Percentiles rank a stretch among this genome's conserved stretches.
These are phyloP conservation scores for Tricholoma saponaceum DNA, from an alignment of 768 basidiomycete genomes.

Conservation along the genomic window DNA sequence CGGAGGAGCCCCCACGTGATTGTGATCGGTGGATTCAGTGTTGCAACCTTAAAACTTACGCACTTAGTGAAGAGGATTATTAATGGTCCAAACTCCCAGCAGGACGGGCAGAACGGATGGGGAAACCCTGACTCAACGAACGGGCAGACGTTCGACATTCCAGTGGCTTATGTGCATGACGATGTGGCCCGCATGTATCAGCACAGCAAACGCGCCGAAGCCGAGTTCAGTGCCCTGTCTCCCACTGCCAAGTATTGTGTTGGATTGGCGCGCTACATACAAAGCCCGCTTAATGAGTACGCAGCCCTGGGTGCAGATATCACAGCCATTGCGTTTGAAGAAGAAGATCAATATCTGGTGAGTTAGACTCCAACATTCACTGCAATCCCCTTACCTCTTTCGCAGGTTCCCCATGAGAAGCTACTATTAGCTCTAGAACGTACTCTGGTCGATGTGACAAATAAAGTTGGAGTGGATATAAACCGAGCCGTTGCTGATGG, in stretches of 20 bases:
- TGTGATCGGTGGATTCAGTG: constrained; percentile 84
- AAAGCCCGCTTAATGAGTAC: constrained; percentile 93
- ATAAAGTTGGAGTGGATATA: constrained; percentile 93
- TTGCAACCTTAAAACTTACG: constrained; percentile 71
- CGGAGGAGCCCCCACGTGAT: constrained; percentile 85
- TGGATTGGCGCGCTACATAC: constrained; percentile 87
- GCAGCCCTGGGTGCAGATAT: constrained; percentile 87
- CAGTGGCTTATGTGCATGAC: constrained; percentile 82
- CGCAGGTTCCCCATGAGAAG: constrained; percentile 82
- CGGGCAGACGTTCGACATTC: constrained; percentile 52
- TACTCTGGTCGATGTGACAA: constrained; percentile 84
- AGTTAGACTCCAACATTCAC: constrained; percentile 19
- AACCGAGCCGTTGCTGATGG: constrained; percentile 86
- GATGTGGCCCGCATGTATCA: constrained; percentile 94
- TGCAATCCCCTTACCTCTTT: constrained; percentile 1
- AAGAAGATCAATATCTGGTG: constrained; percentile 85
- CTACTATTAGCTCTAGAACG: constrained; percentile 78
- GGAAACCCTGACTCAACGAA: constrained; percentile 18
- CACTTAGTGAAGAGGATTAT: constrained; percentile 58
- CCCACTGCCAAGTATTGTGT: constrained; percentile 87
- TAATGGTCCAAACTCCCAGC: constrained; percentile 20
- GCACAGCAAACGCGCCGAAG: constrained; percentile 78
- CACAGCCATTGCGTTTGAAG: constrained; percentile 75
- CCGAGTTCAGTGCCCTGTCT: constrained; percentile 79
- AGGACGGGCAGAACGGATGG: constrained; percentile 24